Base-by-base conservation (phyloP, 2,329 filamentous ascomycete species). In the Fusarium lyarnte region DNA sequence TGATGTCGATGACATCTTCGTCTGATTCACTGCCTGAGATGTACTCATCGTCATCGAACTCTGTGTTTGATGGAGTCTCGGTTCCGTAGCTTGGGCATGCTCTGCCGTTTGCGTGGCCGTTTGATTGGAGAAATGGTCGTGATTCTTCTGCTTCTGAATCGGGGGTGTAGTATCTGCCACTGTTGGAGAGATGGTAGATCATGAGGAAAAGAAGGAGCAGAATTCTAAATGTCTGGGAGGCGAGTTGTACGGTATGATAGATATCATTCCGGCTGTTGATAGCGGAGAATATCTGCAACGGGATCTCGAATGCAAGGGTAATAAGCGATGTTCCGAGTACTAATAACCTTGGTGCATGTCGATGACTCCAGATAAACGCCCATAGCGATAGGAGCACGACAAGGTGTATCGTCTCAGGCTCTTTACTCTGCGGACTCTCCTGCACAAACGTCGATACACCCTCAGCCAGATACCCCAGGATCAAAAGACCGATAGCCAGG, bases 1-100 rank as follows among this genome's bases (percentile, higher is more conserved):
- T 80, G 27, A 79, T 74, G 13, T 72, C 66, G 9, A 70, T 70
- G 6, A 72, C 65, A 4, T 75, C 77, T 2, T 78, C 72, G 1
- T 76, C 72, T 5, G 58, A 79, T 12, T 78, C 74, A 19, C 66
- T 73, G 13, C 53, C 64, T 27, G 57, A 36, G n/a, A 45, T 27
- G 3, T 54, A 54, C 5, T 33, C 27, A 7, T 70, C 69, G 9
- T 57, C 51, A 6, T 61, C 61, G 3, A 46, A 36, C 3, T 60
- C 53, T 9, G 53, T 23, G 2, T 43, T 29, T 13, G 52, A 27
- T 1, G 55, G 39, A 5, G 47, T 38, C 5, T 65, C 67, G 0
- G 72, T 77, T 2, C 75, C 72, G 16, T 77, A 77, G 13, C 43
- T 52, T 16, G 60, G 49, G 1, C 16, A 51, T 6, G 61, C 23